Evolutionary conservation across 768 basidiomycete genomes (phyloP).

Genomic region (Lactarius vividus): DNA sequence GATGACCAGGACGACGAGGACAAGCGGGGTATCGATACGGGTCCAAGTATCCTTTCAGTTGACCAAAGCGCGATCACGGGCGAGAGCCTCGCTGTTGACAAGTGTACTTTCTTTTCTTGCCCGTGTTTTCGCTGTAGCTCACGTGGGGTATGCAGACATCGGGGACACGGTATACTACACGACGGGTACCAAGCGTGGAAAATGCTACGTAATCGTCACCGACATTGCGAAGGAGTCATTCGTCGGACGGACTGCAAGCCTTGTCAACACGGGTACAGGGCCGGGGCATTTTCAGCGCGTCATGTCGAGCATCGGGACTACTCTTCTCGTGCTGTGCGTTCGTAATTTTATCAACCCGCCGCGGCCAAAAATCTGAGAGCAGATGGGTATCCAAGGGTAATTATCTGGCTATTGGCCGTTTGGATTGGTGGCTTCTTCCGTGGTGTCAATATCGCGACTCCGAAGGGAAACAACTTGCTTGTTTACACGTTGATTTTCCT

Average conservation of each 20-base stretch:
- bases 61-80: conserved; percentile 50
- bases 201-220: conserved; percentile 39
- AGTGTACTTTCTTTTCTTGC: conserved; percentile 31
- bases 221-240: conserved; percentile 41
- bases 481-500: conserved; percentile 44
- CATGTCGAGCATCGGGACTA: conserved; percentile 42
- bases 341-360: neutral
- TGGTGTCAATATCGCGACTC: conserved; percentile 38
- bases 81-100: conserved; percentile 47
- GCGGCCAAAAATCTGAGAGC: neutral
- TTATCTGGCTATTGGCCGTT: conserved; percentile 41
- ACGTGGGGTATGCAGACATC: conserved; percentile 25
- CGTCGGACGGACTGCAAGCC: conserved; percentile 45
- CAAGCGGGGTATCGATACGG: conserved; percentile 34
- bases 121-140: neutral
- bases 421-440: conserved; percentile 48
- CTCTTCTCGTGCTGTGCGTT: conserved; percentile 40
- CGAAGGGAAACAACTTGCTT: conserved; percentile 45
- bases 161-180: conserved; percentile 45
- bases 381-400: conserved; percentile 31
- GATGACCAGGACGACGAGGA: conserved; percentile 24
- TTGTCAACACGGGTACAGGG: conserved; percentile 41
- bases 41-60: conserved; percentile 41
- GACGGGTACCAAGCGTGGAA: conserved; percentile 38
- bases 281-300: conserved; percentile 48